Percentiles rank a stretch among this genome's conserved stretches.
Evolutionary conservation across 176 grass and related monocot species (phyloP).

Genomic region (Tillandsia leiboldiana): DNA sequence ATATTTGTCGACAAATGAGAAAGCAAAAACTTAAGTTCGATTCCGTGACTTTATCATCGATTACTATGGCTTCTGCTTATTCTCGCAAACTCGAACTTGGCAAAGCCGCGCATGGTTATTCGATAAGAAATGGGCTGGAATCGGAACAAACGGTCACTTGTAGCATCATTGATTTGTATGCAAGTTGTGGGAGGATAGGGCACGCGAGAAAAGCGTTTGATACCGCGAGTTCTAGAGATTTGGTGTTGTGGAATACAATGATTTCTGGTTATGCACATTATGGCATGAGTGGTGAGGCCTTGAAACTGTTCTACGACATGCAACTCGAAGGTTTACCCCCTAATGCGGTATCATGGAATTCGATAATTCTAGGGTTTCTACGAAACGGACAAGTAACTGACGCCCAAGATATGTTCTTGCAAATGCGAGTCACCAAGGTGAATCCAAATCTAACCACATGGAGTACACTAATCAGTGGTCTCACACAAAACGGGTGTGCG

Average conservation of each 20-base stretch:
- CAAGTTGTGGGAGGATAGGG: conserved; percentile 10
- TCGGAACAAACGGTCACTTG: conserved; percentile 3
- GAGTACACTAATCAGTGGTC: conserved; percentile 12
- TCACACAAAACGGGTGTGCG: conserved; percentile 12
- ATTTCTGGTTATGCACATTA: conserved; percentile 14
- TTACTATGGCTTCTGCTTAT: conserved; percentile 3
- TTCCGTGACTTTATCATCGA: conserved; percentile 13
- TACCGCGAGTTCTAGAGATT: conserved; percentile 4
- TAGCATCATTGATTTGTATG: conserved; percentile 11
- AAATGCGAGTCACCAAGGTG: conserved; percentile 7
- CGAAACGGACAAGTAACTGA: conserved; percentile 10
- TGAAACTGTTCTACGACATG: conserved; percentile 18
- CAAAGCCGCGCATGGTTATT: conserved; percentile 14
- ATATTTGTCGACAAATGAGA: conserved; percentile 5
- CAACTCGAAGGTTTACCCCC: conserved; percentile 4
- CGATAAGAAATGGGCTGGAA: conserved; percentile 8
- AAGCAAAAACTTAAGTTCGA: not conserved
- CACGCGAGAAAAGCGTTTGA: not conserved
- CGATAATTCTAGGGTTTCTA: conserved; percentile 12
- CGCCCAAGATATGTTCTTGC: conserved; percentile 8
- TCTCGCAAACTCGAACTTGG: conserved; percentile 6
- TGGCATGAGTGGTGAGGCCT: conserved; percentile 5
- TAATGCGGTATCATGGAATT: conserved; percentile 23
- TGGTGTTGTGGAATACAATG: conserved; percentile 17
- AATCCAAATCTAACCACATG: conserved; percentile 14